A percentile compares a stretch with the other conserved stretches of the same genome.
Conservation (phyloP, 495 filamentous ascomycete species). For the Apodospora peruviana region DNA sequence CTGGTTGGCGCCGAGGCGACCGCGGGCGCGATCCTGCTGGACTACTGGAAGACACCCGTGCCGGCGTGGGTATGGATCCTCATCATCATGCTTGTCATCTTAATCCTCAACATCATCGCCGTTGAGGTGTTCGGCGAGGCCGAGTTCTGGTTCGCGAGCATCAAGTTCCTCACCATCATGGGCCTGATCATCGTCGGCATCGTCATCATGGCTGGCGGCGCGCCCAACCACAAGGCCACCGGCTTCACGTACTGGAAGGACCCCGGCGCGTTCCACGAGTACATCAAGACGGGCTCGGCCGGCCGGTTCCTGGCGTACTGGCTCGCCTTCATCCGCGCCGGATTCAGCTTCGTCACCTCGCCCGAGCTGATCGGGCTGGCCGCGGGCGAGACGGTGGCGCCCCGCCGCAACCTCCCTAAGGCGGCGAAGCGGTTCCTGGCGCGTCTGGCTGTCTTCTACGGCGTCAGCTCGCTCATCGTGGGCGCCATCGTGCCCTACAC, state of each 20-base stretch:
- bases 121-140: slow-evolving; percentile 56
- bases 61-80: slow-evolving; percentile 56
- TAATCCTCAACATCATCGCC: slow-evolving; percentile 43
- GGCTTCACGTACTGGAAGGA: slow-evolving; percentile 68
- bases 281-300: slow-evolving; percentile 42
- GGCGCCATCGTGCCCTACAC: slow-evolving; percentile 58
- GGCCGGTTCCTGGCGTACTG: slow-evolving; percentile 46
- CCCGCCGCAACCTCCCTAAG: slow-evolving; percentile 66
- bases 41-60: slow-evolving; percentile 50
- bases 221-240: slow-evolving; percentile 46
- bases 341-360: slow-evolving; percentile 46
- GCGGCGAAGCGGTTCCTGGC: slow-evolving; percentile 66
- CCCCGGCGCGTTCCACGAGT: slow-evolving; percentile 64
- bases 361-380: slow-evolving; percentile 55
- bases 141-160: slow-evolving; percentile 59
- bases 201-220: slow-evolving; percentile 64
- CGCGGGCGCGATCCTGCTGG: slow-evolving; percentile 47
- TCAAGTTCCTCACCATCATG: slow-evolving; percentile 66
- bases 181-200: slow-evolving; percentile 68
- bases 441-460: slow-evolving; percentile 69
- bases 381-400: slow-evolving; percentile 73
- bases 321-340: slow-evolving; percentile 39
- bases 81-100: slow-evolving; percentile 39
- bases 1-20: slow-evolving; percentile 45
- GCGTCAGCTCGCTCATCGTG: slow-evolving; percentile 64